These are phyloP conservation scores for Pulveroboletus sp. DNA, from an alignment of 768 basidiomycete species.

Conservation along the genomic window DNA sequence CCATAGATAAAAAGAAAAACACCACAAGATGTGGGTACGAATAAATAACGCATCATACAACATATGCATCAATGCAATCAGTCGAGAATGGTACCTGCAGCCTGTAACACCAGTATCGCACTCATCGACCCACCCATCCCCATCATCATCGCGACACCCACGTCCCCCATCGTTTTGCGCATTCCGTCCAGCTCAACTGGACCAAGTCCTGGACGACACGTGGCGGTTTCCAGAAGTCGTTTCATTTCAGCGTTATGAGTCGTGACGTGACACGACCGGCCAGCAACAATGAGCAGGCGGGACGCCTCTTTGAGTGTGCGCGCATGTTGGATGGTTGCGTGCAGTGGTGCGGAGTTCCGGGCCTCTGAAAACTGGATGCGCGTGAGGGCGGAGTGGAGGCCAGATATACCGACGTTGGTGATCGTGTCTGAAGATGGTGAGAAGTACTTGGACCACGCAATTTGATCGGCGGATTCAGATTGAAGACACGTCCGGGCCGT, in stretches of 20 bases:
- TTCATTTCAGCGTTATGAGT: conserved; percentile 70
- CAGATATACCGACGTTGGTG: no score
- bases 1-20: no score
- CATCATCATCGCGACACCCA: conserved; percentile 73
- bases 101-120: conserved; percentile 70
- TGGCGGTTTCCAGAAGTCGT: conserved; percentile 48
- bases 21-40: no score
- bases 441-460: conserved; percentile 68
- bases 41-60: no score
- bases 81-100: no score
- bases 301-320: conserved; percentile 26
- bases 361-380: conserved; percentile 66
- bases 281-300: conserved; percentile 61
- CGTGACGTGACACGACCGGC: conserved; percentile 74
- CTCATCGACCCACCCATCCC: conserved; percentile 41
- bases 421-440: conserved; percentile 8
- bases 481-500: conserved; percentile 66
- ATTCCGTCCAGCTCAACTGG: conserved; percentile 34
- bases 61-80: no score
- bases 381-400: conserved; percentile 37
- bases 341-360: conserved; percentile 57
- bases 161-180: conserved; percentile 82
- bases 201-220: conserved; percentile 18
- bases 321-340: conserved; percentile 50
- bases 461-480: conserved; percentile 82